Percentiles rank a stretch among this genome's conserved stretches.
These are phyloP conservation scores for Nothopassalora personata DNA, from an alignment of 2,329 filamentous ascomycete species.

Conservation along the genomic window DNA sequence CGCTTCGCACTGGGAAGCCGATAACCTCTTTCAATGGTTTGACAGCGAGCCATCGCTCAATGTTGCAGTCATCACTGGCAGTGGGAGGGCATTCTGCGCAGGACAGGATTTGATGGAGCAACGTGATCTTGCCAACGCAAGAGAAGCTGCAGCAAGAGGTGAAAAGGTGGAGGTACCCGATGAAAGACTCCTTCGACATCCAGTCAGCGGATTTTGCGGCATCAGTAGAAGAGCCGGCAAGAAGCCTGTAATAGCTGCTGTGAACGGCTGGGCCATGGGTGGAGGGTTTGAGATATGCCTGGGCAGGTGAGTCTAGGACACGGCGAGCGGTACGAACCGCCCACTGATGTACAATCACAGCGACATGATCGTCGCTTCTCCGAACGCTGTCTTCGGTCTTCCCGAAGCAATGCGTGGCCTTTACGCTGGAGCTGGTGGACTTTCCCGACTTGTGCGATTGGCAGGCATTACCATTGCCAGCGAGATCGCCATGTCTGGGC, in stretches of 20 bases:
- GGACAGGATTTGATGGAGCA: slow-evolving; percentile 53
- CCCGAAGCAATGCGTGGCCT: slow-evolving; percentile 53
- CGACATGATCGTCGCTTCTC: slow-evolving; percentile 51
- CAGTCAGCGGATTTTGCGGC: slow-evolving; percentile 48
- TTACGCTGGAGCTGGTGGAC: slow-evolving; percentile 49
- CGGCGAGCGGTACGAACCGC: not conserved
- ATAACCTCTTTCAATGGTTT: slow-evolving; percentile 49
- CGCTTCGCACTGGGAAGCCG: slow-evolving; percentile 46
- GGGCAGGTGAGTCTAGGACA: slow-evolving; percentile 36
- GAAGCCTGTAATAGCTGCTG: slow-evolving; percentile 57
- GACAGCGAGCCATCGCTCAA: slow-evolving; percentile 36
- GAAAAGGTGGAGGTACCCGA: slow-evolving; percentile 23
- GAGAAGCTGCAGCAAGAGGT: slow-evolving; percentile 18
- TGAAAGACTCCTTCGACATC: slow-evolving; percentile 21
- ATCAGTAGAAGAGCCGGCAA: slow-evolving; percentile 53
- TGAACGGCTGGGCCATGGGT: slow-evolving; percentile 54
- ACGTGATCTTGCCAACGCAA: slow-evolving; percentile 22
- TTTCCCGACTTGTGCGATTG: slow-evolving; percentile 48
- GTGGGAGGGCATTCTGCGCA: slow-evolving; percentile 51
- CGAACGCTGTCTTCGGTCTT: slow-evolving; percentile 48
- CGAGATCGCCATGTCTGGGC: slow-evolving; percentile 48
- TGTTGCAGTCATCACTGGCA: slow-evolving; percentile 45
- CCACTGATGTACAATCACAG: slow-evolving; percentile 7
- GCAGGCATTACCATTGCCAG: slow-evolving; percentile 46
- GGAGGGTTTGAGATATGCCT: slow-evolving; percentile 55